These are phyloP conservation scores for Fusarium fracticaudum DNA, from an alignment of 2,329 filamentous ascomycete species.

Conservation along the genomic window DNA sequence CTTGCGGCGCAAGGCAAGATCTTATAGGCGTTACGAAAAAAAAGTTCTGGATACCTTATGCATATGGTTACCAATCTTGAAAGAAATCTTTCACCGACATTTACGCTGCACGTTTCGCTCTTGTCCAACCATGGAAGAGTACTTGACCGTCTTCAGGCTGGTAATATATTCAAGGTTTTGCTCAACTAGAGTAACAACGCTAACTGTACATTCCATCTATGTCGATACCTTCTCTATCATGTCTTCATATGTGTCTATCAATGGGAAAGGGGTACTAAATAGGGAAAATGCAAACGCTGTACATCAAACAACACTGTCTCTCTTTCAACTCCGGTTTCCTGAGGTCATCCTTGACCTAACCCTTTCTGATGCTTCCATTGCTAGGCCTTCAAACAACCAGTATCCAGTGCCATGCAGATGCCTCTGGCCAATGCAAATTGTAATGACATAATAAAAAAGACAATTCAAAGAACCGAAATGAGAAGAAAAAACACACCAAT, in stretches of 20 bases:
- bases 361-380: constrained; percentile 15
- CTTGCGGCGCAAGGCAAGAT: background rate
- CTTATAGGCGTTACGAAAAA: constrained; percentile 18
- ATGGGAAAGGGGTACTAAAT: constrained; percentile 6
- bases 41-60: background rate
- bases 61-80: constrained; percentile 5
- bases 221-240: constrained; percentile 28
- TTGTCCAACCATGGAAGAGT: constrained; percentile 16
- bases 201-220: constrained; percentile 37
- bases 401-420: constrained; percentile 21
- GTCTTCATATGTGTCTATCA: constrained; percentile 23
- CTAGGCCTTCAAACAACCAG: constrained; percentile 5
- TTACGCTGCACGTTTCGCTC: background rate
- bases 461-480: constrained; percentile 33
- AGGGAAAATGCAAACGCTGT: constrained; percentile 20
- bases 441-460: constrained; percentile 32
- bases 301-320: constrained; percentile 18
- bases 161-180: constrained; percentile 8
- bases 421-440: constrained; percentile 33
- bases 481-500: constrained; percentile 3
- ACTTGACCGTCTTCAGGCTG: constrained; percentile 2
- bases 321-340: constrained; percentile 31
- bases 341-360: constrained; percentile 19
- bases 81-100: constrained; percentile 6
- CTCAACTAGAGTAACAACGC: constrained; percentile 12